These are phyloP conservation scores for Aspergillus sp. DNA, from an alignment of 2,329 filamentous ascomycete species.

Conservation along the genomic window DNA sequence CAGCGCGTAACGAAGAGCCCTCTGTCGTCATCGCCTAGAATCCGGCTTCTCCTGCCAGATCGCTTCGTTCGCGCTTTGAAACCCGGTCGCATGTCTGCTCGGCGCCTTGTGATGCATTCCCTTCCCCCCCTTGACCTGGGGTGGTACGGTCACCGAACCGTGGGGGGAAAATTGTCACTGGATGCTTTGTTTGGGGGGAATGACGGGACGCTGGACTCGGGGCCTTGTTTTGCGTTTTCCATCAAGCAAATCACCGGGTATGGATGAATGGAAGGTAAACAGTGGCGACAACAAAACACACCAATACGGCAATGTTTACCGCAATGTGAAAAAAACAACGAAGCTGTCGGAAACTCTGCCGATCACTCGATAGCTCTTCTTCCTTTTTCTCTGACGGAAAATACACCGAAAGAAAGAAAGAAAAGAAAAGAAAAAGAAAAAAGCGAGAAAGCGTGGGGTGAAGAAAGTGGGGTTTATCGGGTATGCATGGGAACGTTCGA, in stretches of 20 bases:
- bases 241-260: neutral
- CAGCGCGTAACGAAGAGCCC: slow-evolving; percentile 8
- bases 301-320: neutral
- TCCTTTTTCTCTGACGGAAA: slow-evolving; percentile 5
- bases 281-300: neutral
- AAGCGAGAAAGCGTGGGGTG: slow-evolving; percentile 7
- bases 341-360: neutral
- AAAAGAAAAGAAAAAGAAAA: neutral
- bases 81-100: neutral
- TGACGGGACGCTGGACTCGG: neutral
- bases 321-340: slow-evolving; percentile 1
- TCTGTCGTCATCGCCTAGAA: slow-evolving; percentile 1
- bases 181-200: neutral
- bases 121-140: neutral
- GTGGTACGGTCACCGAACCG: neutral
- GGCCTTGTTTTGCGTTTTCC: neutral
- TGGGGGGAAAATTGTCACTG: neutral
- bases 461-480: neutral
- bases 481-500: neutral
- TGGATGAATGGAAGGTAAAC: neutral
- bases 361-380: slow-evolving; percentile 10
- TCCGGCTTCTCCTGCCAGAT: neutral
- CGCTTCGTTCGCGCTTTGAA: neutral
- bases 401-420: neutral
- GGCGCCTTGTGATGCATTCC: slow-evolving; percentile 1